Percentiles rank a stretch among this genome's conserved stretches.
phyloP scores from a whole-genome alignment of 805 yeast species.

The Yamadazyma endophytica region DNA sequence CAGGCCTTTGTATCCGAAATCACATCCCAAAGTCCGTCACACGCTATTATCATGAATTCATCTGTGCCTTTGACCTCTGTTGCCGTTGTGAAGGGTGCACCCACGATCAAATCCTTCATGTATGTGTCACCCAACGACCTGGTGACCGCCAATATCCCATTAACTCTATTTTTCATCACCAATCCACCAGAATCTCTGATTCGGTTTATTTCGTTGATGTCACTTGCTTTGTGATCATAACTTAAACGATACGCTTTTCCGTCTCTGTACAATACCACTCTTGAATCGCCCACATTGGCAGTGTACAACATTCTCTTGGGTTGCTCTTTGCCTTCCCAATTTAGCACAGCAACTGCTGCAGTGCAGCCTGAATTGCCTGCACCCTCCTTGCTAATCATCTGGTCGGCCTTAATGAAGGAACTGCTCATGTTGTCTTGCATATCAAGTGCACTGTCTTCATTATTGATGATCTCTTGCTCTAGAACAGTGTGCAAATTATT shows the following conservation, averaged over 20 bases:
- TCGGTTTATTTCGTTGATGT: conserved; percentile 68
- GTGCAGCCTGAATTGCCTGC: conserved; percentile 86
- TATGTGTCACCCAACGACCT: conserved; percentile 92
- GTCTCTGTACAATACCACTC: conserved; percentile 73
- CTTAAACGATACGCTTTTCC: conserved; percentile 75
- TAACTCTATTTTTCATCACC: conserved; percentile 85
- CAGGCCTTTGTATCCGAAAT: conserved; percentile 82
- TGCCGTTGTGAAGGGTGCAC: conserved; percentile 88
- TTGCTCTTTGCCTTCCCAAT: conserved; percentile 63
- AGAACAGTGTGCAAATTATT: conserved; percentile 70
- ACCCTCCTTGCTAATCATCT: conserved; percentile 53
- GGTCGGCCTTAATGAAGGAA: conserved; percentile 75
- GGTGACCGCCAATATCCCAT: conserved; percentile 93
- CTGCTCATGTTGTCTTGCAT: conserved; percentile 63
- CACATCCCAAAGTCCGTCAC: conserved; percentile 98
- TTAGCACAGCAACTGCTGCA: conserved; percentile 86
- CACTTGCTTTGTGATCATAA: conserved; percentile 93
- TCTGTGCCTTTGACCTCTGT: conserved; percentile 67
- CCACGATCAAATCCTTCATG: conserved; percentile 83
- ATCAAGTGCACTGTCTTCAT: conserved; percentile 14
- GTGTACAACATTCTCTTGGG: conserved; percentile 80
- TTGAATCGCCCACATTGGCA: conserved; percentile 92
- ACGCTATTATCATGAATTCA: conserved; percentile 82
- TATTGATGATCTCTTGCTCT: conserved; percentile 47
- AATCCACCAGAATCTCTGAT: conserved; percentile 80